These are phyloP conservation scores for Lotus japonicus DNA, from an alignment of 306 rosid species.

Conservation along the genomic window DNA sequence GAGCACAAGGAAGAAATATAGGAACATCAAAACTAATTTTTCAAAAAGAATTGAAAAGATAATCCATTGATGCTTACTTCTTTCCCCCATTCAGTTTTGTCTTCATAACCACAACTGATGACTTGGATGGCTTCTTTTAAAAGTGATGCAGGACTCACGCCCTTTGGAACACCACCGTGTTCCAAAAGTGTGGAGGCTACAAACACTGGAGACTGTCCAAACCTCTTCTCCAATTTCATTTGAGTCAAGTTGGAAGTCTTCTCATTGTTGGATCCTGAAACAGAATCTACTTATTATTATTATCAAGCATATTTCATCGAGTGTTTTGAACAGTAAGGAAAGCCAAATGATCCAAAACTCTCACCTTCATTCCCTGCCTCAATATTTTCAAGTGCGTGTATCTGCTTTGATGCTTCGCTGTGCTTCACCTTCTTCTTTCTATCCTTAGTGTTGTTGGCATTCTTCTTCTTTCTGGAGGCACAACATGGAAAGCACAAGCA, in stretches of 20 bases:
- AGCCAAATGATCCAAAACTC: constrained; percentile 3
- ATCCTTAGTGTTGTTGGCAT: constrained; percentile 53
- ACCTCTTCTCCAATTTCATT: constrained; percentile 79
- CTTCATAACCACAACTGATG: constrained; percentile 96
- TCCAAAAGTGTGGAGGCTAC: constrained; percentile 70
- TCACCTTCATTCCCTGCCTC: constrained; percentile 74
- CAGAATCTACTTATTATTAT: constrained; percentile 5
- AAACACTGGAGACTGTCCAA: constrained; percentile 92
- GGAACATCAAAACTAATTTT: neutral
- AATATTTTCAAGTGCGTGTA: constrained; percentile 92
- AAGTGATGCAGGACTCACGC: constrained; percentile 71
- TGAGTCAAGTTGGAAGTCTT: constrained; percentile 46
- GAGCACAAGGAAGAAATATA: neutral
- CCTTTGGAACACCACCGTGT: constrained; percentile 67
- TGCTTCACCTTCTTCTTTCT: constrained; percentile 78
- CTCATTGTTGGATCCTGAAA: constrained; percentile 46
- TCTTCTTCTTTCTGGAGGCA: constrained; percentile 61
- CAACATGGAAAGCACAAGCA: constrained; percentile 45
- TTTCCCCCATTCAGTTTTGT: constrained; percentile 97
- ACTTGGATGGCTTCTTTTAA: constrained; percentile 93
- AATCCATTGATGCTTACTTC: constrained; percentile 44
- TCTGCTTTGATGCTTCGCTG: constrained; percentile 90
- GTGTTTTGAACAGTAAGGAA: neutral
- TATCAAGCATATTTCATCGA: neutral
- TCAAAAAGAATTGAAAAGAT: neutral